Evolutionary conservation across 139 green algal species (phyloP).

Genomic region (Ostreobium quekettii): DNA sequence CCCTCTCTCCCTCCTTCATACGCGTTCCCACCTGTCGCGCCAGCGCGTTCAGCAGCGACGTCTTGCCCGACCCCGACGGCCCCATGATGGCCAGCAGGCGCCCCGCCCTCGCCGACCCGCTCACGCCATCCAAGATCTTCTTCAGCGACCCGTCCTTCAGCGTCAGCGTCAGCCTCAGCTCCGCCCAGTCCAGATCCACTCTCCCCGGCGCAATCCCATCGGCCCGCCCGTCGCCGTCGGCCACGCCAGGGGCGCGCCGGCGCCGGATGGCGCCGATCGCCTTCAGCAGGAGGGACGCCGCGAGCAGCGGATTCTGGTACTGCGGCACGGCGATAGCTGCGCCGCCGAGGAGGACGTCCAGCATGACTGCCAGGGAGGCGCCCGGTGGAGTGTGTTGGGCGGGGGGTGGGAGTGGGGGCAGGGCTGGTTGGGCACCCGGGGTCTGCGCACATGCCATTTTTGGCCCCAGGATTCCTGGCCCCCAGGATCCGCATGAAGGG

Average conservation of each 20-base stretch:
- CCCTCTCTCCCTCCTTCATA: no score
- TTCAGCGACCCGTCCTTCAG: conserved; percentile 13
- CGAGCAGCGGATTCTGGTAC: conserved; percentile 10
- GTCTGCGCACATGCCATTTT: no score
- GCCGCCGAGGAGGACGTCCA: conserved; percentile 34
- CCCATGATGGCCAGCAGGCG: conserved; percentile 33
- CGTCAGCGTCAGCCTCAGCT: not conserved
- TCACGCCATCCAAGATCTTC: conserved; percentile 30
- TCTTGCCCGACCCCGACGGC: conserved; percentile 33
- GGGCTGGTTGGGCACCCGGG: no score
- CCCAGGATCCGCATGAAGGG: no score
- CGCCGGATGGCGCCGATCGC: not conserved
- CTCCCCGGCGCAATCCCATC: not conserved
- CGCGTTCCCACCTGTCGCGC: conserved; percentile 64
- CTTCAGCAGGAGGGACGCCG: not conserved
- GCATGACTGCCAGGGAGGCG: no score
- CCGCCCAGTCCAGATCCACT: conserved; percentile 2
- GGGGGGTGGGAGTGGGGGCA: no score
- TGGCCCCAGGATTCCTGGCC: no score
- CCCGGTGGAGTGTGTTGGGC: no score
- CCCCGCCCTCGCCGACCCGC: conserved; percentile 28
- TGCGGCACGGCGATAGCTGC: conserved; percentile 27
- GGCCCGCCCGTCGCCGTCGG: not conserved
- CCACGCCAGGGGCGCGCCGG: not conserved
- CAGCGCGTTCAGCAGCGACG: conserved; percentile 61